These are phyloP conservation scores for Corylus avellana DNA, from an alignment of 306 rosid genomes.

Conservation along the genomic window DNA sequence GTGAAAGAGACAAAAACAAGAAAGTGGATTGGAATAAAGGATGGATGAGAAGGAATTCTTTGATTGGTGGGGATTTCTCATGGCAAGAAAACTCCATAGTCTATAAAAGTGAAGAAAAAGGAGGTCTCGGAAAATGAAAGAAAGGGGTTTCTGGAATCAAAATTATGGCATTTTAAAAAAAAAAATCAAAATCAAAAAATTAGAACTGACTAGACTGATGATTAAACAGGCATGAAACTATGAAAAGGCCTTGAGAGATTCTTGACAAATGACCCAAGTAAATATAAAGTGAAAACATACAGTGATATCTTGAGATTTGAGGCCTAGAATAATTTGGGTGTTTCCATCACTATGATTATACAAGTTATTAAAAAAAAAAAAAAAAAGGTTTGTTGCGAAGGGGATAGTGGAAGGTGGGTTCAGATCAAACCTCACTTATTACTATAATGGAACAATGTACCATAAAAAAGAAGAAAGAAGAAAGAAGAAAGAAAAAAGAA, in stretches of 20 bases:
- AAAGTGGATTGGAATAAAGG: constrained; percentile 17
- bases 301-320: not conserved
- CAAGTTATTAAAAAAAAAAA: not conserved
- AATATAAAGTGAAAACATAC: not conserved
- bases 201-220: not conserved
- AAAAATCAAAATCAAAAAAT: not conserved
- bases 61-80: constrained; percentile 23
- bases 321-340: not conserved
- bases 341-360: not conserved
- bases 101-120: constrained; percentile 12
- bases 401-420: not conserved
- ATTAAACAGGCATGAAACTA: not conserved
- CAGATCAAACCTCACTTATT: not conserved
- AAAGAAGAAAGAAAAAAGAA: too few relatives aligned
- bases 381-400: not conserved
- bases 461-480: too few relatives aligned
- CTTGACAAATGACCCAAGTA: not conserved
- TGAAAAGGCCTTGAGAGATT: not conserved
- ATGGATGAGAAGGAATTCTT: not conserved
- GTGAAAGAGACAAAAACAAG: constrained; percentile 21
- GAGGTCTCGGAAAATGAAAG: not conserved
- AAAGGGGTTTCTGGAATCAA: not conserved
- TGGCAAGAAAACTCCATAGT: constrained; percentile 22
- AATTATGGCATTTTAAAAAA: not conserved
- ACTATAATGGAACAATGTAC: too few relatives aligned